These are phyloP conservation scores for Arthrobotrys musiformis DNA, from an alignment of 2,329 filamentous ascomycete species.

Conservation along the genomic window DNA sequence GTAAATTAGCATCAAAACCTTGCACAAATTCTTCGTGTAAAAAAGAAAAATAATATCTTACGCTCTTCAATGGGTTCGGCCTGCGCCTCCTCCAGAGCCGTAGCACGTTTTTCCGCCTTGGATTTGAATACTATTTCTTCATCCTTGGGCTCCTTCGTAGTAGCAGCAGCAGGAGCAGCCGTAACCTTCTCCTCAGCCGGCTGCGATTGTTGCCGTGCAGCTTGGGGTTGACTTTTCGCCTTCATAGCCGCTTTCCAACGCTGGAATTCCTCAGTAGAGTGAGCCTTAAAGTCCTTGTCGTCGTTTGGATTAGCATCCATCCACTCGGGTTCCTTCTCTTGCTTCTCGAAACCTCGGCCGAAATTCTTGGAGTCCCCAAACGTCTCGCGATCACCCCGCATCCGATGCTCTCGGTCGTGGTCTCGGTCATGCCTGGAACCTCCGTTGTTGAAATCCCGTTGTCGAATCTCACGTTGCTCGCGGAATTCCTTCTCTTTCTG, in stretches of 20 bases:
- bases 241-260: slow-evolving; percentile 69
- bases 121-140: slow-evolving; percentile 54
- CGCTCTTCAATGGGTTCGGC: slow-evolving; percentile 41
- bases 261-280: slow-evolving; percentile 69
- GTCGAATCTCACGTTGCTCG: slow-evolving; percentile 46
- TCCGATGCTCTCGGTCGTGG: slow-evolving; percentile 56
- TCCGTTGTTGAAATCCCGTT: slow-evolving; percentile 59
- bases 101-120: slow-evolving; percentile 50
- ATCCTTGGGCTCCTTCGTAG: slow-evolving; percentile 41
- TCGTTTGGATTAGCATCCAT: slow-evolving; percentile 63
- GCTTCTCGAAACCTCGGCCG: slow-evolving; percentile 57
- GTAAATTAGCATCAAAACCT: slow-evolving; percentile 6
- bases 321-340: slow-evolving; percentile 68
- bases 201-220: slow-evolving; percentile 39
- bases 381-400: slow-evolving; percentile 46
- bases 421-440: slow-evolving; percentile 55
- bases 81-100: slow-evolving; percentile 45
- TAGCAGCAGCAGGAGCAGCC: no score
- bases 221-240: slow-evolving; percentile 60
- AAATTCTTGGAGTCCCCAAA: slow-evolving; percentile 41
- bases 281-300: slow-evolving; percentile 62
- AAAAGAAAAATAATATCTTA: slow-evolving; percentile 13
- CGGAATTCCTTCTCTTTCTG: slow-evolving; percentile 44
- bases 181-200: slow-evolving; percentile 42
- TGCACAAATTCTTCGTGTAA: not conserved